A percentile compares a stretch with the other conserved stretches of the same genome.
These are phyloP conservation scores for Eimeria maxima DNA, from an alignment of 169 alveolate genomes.

Conservation along the genomic window DNA sequence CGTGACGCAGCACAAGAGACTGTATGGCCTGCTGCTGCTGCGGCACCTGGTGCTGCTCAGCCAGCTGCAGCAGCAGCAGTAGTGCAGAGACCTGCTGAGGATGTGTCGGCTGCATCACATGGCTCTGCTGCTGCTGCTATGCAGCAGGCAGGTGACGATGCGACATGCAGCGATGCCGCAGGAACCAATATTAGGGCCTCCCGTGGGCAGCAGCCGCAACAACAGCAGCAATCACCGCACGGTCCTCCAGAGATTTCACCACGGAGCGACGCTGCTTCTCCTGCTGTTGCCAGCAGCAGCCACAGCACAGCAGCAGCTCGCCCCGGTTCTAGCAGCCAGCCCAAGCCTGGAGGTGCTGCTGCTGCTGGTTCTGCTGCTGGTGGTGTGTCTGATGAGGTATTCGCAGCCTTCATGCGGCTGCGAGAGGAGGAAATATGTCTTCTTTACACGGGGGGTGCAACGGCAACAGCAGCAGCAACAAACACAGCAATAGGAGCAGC, in stretches of 20 bases:
- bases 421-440: too few relatives aligned
- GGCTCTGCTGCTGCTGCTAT: not conserved
- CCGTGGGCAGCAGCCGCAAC: not conserved
- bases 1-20: constrained; percentile 22
- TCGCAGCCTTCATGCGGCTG: constrained; percentile 29
- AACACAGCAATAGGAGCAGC: not conserved
- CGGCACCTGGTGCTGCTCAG: not conserved
- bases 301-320: not conserved
- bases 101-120: not conserved
- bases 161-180: not conserved
- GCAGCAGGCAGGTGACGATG: not conserved
- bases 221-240: not conserved
- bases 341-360: not conserved
- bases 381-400: not conserved
- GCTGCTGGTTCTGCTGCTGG: not conserved
- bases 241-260: not conserved
- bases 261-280: not conserved
- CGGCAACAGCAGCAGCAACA: not conserved
- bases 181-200: not conserved
- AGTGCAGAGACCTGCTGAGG: not conserved
- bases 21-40: not conserved
- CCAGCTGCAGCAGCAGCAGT: constrained; percentile 6
- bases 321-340: not conserved
- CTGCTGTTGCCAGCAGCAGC: constrained; percentile 10
- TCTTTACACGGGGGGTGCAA: not conserved